Base-by-base conservation (phyloP, 2,329 filamentous ascomycete genomes). In the Colletotrichum lupini region DNA sequence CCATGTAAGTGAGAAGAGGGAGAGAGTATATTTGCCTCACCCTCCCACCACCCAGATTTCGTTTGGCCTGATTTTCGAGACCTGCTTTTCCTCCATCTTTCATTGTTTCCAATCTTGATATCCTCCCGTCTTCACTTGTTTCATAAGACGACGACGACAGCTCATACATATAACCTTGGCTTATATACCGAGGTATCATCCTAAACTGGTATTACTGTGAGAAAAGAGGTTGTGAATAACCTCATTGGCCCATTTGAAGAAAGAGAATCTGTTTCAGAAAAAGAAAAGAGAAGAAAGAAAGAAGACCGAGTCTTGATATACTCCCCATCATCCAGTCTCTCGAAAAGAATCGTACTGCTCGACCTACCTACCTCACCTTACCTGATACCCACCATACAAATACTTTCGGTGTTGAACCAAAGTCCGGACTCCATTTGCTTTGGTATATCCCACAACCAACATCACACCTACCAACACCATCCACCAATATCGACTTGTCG, bases 21-120 rank as follows among this genome's bases (percentile, higher is more conserved):
- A 57, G 61, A 61, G 58, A 57, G 55, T 73, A 73, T 73, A 73
- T 73, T 60, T 65, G 26, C 35, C 58, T 49, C 32, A 56, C 26
- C 14, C 32, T 19, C 42, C 42, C n/a, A 37, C 28, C 67, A 24
- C 32, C 46, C 60, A 30, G 32, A n/a, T 52, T 32, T 56, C 56
- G 28, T 46, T 66, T 70, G 70, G 70, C 60, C 67, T 73, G 60
- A 61, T 70, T 60, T 62, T 56, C 59, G 61, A 70, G 59, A 70
- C 67, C 70, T 72, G 52, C 49, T 37, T 49, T 56, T 57, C 46
- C 46, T 26, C 37, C 3, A 42, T 46, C 42, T 42, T 26, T 8
- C 8, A n/a, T 52, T 64, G 58, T 30, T 52, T 64, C 49, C 66
- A 37, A 64, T 64, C 58, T 58, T 26, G 56, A 49, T 49, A 49